Base-by-base conservation (phyloP, 257 asterid genomes). In the Cruciata laevipes region DNA sequence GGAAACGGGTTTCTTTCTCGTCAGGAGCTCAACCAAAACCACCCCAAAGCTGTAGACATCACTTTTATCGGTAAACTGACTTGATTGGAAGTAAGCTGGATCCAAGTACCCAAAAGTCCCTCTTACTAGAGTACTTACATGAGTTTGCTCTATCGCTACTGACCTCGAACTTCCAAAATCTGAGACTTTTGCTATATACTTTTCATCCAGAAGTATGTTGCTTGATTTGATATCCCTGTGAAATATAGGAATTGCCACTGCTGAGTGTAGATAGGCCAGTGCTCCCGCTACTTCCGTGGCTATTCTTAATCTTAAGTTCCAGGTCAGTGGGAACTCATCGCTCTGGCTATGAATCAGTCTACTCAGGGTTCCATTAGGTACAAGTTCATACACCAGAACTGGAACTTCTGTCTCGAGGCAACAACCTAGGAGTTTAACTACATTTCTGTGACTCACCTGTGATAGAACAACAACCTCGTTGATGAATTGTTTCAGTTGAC, bases 21-120 rank as follows among this genome's bases (percentile, higher is more conserved):
- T 71, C 38, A 63, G 12, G 5, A 71, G 63, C 35, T 71, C 74
- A 33, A 49, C 69, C 10, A 71, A 30, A 9, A 71, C 74, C 10
- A 62, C 69, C 42, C 69, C 74, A 5, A 70, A 70, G 31, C 74
- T 70, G 40, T 61, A 60, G 16, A 63, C 59, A 30, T 60, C 67
- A 12, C 69, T 63, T 24, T 68, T 57, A 0, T 68, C 72, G 1
- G 72, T 57, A 27, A 17, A 44, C 8, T 42, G 40, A 58, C 25
- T 42, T 16, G 69, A 65, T 12, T 17, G 69, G 42, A 65, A 65
- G n/a, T 44, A 65, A 16, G 24, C 69, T 4, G 74, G 74, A 62
- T 61, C 68, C 38, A 70, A 27, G 24, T 70, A 70, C 35, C 74
- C 74, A 14, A 61, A 70, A 21, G 74, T 70, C 53, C 69, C 74